Conservation (phyloP, 768 basidiomycete genomes). For the Termitomyces sp. region DNA sequence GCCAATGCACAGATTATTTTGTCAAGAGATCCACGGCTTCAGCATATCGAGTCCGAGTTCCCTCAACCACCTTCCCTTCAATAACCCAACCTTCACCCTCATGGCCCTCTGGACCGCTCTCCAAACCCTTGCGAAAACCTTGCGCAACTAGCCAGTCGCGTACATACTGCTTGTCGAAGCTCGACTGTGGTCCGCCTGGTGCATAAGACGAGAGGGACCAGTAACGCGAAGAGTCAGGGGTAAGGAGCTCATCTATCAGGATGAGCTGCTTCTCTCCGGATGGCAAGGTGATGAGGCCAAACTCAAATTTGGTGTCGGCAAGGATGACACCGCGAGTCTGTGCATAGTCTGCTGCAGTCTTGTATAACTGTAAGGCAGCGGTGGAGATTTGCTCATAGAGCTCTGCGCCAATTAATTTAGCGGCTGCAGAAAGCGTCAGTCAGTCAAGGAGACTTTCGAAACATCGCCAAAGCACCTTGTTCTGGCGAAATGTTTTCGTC, state of each 20-base stretch:
- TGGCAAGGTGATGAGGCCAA: constrained; percentile 68
- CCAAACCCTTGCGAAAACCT: constrained; percentile 79
- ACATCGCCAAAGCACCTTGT: constrained; percentile 42
- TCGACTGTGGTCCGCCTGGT: constrained; percentile 74
- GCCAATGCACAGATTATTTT: not conserved
- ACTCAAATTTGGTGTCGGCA: constrained; percentile 99
- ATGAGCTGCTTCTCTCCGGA: constrained; percentile 48
- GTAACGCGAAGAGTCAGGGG: constrained; percentile 96
- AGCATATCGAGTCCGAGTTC: constrained; percentile 74
- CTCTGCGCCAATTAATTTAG: constrained; percentile 60
- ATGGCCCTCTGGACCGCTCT: constrained; percentile 63
- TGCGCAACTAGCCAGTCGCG: constrained; percentile 82
- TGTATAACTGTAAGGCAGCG: constrained; percentile 63
- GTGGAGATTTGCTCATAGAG: constrained; percentile 61
- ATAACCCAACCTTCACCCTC: constrained; percentile 77
- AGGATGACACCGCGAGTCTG: constrained; percentile 79
- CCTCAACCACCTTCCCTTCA: constrained; percentile 67
- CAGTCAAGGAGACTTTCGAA: constrained; percentile 2
- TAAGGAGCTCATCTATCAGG: constrained; percentile 94
- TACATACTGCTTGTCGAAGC: constrained; percentile 97
- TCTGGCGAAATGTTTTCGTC: constrained; percentile 95
- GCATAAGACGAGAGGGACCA: constrained; percentile 81
- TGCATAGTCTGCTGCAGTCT: constrained; percentile 72
- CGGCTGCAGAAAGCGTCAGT: constrained; percentile 43
- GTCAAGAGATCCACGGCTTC: constrained; percentile 69